Evolutionary conservation across 352 stramenopile genomes (phyloP), one percentile per base, ranked within the genome.

Genomic region (Pythium myriotylum): DNA sequence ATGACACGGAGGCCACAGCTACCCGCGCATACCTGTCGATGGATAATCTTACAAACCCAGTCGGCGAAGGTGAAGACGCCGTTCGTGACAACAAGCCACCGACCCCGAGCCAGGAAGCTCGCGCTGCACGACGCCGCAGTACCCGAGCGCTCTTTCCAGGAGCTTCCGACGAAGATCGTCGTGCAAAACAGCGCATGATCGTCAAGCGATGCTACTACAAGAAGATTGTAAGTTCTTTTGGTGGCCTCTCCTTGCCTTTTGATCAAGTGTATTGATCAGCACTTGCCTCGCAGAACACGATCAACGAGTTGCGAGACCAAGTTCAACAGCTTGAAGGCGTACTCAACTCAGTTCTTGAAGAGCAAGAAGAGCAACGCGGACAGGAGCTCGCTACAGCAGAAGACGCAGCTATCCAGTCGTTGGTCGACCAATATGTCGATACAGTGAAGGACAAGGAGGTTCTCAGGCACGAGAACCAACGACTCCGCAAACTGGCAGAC

Each of bases 121-220:
- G 51, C 1, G 56, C 51, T 8, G 56, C 50, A 12, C 35, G 62
- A 17, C 55, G 63, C 8, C 65, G 77, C 23, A 89, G 79, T 65
- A 86, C 73, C 20, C 77, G 77, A 12, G 72, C 73, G 35, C 65
- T 84, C 5, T 78, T 79, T 32, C 63, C 77, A 0, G 59, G 67
- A 10, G 48, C 65, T n/a, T 75, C 73, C 3, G 80, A 89, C 43
- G 74, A 79, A 2, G 76, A 87, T 17, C 74, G 76, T 4, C 80
- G 80, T 37, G 74, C 74, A 7, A 88, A 88, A 64, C 80, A 89
- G 70, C 79, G 80, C 5, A 79, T 86, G 55, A 86, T 88, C 61
- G 80, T 84, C 65, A 87, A 88, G 65, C 76, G 78, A 9, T 79
- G 81, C 49, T 91, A 91, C 79, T 89, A 89, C 74, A 88, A 88